Evolutionary conservation across 352 stramenopile genomes (phyloP).

Genomic region (Globisporangium camurandrum): DNA sequence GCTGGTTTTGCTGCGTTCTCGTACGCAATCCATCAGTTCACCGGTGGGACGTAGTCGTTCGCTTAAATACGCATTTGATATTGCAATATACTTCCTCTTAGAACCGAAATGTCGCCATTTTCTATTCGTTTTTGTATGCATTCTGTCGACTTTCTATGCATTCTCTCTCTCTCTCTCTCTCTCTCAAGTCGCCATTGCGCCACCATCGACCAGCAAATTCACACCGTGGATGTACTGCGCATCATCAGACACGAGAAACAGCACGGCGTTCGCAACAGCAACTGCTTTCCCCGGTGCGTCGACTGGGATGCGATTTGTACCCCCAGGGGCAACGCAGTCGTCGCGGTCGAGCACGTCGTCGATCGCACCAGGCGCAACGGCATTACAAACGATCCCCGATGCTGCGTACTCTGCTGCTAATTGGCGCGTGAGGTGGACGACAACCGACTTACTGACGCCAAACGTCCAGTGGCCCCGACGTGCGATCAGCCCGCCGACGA

Average conservation of each 20-base stretch:
- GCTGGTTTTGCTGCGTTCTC: constrained; percentile 90
- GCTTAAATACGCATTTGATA: too few species aligned
- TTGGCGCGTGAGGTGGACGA: constrained; percentile 62
- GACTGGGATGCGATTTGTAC: constrained; percentile 41
- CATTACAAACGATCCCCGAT: constrained; percentile 57
- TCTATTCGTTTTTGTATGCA: too few species aligned
- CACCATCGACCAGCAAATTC: constrained; percentile 56
- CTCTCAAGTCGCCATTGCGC: constrained; percentile 39
- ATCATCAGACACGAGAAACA: constrained; percentile 58
- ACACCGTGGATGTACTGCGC: constrained; percentile 54
- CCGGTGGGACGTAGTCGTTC: too few species aligned
- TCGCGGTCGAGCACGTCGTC: constrained; percentile 53
- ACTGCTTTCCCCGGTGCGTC: constrained; percentile 48
- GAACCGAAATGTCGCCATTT: too few species aligned
- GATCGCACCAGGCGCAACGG: constrained; percentile 48
- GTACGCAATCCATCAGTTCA: constrained; percentile 86
- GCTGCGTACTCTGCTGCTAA: constrained; percentile 52
- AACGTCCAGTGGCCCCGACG: constrained; percentile 57
- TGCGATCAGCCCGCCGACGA: constrained; percentile 48
- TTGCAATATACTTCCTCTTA: too few species aligned
- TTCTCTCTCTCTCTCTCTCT: too few species aligned
- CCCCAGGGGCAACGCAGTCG: constrained; percentile 40
- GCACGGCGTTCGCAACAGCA: constrained; percentile 61
- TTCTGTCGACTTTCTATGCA: too few species aligned
- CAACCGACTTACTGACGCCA: constrained; percentile 49